Evolutionary conservation across 169 alveolate genomes (phyloP).

Genomic region (Fabrea salina): DNA sequence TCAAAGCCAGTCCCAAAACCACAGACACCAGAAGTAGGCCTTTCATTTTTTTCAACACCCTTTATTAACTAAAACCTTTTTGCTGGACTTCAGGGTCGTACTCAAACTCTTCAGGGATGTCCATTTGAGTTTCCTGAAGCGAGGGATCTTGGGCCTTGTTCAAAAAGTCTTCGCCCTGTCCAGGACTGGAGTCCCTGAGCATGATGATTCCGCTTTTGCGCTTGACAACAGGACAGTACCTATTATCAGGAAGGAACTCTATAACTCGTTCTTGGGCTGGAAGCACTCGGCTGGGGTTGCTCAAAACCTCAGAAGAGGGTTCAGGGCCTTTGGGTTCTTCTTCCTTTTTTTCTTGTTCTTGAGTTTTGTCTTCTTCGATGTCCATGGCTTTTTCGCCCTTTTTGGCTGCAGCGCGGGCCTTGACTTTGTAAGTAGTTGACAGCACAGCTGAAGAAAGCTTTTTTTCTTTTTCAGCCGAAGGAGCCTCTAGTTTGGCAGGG

Average conservation of each 20-base stretch:
- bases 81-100: constrained; percentile 81
- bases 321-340: constrained; percentile 49
- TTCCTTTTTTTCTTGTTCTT: constrained; percentile 53
- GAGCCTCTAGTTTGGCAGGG: constrained; percentile 66
- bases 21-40: no score
- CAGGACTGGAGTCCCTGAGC: constrained; percentile 72
- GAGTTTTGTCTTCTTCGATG: constrained; percentile 46
- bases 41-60: no score
- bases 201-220: constrained; percentile 84
- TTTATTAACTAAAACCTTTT: background rate
- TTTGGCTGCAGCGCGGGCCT: constrained; percentile 65
- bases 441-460: constrained; percentile 75
- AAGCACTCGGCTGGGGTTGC: constrained; percentile 91
- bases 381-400: constrained; percentile 41
- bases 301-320: constrained; percentile 54
- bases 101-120: constrained; percentile 83
- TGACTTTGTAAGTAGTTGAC: constrained; percentile 72
- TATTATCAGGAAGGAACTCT: constrained; percentile 61
- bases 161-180: constrained; percentile 17
- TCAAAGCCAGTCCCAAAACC: no score
- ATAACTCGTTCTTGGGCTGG: constrained; percentile 84
- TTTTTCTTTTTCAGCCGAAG: constrained; percentile 52
- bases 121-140: constrained; percentile 79
- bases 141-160: constrained; percentile 61
- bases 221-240: constrained; percentile 87